phyloP scores from a whole-genome alignment of 345 rosid species.

The Brassica nigra region DNA sequence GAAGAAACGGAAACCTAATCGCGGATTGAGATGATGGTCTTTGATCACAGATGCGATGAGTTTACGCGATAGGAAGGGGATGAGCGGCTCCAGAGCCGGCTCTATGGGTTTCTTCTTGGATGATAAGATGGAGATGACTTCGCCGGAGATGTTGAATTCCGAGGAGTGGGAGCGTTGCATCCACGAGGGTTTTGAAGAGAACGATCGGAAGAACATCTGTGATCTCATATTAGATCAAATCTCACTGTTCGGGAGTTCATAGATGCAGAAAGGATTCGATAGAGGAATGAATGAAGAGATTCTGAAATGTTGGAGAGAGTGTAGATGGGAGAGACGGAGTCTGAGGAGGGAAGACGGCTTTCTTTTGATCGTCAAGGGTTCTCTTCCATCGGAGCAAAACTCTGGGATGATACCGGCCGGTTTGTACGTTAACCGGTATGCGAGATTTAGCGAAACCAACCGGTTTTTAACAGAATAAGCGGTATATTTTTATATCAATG shows the following conservation, averaged over 20 bases:
- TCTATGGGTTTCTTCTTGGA: constrained; percentile 55
- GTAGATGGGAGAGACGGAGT: background rate
- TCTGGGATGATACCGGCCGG: constrained; percentile 13
- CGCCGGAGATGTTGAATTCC: constrained; percentile 44
- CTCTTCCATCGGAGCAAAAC: constrained; percentile 30
- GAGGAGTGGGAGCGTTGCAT: constrained; percentile 24
- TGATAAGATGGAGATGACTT: constrained; percentile 53
- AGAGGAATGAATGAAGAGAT: background rate
- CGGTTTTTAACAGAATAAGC: background rate
- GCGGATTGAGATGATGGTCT: constrained; percentile 47
- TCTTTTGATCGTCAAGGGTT: constrained; percentile 35
- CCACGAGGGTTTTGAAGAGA: constrained; percentile 36
- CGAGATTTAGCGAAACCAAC: background rate
- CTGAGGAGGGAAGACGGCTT: constrained; percentile 30
- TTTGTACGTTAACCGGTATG: constrained; percentile 1
- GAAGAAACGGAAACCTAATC: constrained; percentile 70
- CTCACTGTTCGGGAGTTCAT: constrained; percentile 25
- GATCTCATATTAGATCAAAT: constrained; percentile 39
- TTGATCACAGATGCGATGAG: constrained; percentile 53
- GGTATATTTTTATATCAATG: background rate
- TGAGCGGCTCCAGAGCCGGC: constrained; percentile 61
- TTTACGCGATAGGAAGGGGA: constrained; percentile 53
- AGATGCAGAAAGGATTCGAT: background rate
- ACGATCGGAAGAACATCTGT: constrained; percentile 36
- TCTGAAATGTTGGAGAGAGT: background rate